Conservation (phyloP, 2,329 filamentous ascomycete genomes). For the Pleoardoris graminearum region DNA sequence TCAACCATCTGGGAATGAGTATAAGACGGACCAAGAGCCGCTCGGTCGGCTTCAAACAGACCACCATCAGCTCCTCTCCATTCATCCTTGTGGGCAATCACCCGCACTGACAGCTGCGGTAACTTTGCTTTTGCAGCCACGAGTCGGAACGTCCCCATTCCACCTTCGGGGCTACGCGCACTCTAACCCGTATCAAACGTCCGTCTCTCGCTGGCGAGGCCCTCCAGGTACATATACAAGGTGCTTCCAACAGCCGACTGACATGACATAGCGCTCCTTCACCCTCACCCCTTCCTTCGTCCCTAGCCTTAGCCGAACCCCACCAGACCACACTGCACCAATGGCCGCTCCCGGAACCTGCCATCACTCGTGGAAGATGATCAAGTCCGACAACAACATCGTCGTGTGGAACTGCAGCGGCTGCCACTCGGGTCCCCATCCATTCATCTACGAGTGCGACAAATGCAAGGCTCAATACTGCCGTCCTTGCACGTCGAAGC, state of each 20-base stretch:
- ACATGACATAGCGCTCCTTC: constrained; percentile 21
- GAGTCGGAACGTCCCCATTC: constrained; percentile 27
- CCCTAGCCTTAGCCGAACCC: constrained; percentile 12
- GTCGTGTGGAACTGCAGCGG: constrained; percentile 58
- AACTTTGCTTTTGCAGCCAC: constrained; percentile 38
- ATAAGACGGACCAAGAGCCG: constrained; percentile 43
- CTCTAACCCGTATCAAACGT: constrained; percentile 28
- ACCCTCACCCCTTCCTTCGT: not conserved
- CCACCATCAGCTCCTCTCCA: constrained; percentile 26
- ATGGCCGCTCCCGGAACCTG: constrained; percentile 56
- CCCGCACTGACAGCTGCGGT: constrained; percentile 24
- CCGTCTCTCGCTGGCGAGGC: constrained; percentile 28
- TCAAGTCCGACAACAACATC: constrained; percentile 57
- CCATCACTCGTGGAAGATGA: constrained; percentile 54
- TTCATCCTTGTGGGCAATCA: constrained; percentile 20
- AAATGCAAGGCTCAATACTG: constrained; percentile 58
- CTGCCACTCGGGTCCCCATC: constrained; percentile 56
- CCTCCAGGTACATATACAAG: constrained; percentile 32
- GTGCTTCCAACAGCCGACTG: constrained; percentile 24
- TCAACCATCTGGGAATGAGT: constrained; percentile 24
- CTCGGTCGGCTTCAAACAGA: constrained; percentile 29
- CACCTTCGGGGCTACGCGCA: constrained; percentile 30
- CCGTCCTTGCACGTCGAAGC: constrained; percentile 52
- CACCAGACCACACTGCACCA: constrained; percentile 9
- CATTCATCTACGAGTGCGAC: constrained; percentile 56